phyloP scores from a whole-genome alignment of 805 yeast species.

The Saccharomycopsis guyanensis region DNA sequence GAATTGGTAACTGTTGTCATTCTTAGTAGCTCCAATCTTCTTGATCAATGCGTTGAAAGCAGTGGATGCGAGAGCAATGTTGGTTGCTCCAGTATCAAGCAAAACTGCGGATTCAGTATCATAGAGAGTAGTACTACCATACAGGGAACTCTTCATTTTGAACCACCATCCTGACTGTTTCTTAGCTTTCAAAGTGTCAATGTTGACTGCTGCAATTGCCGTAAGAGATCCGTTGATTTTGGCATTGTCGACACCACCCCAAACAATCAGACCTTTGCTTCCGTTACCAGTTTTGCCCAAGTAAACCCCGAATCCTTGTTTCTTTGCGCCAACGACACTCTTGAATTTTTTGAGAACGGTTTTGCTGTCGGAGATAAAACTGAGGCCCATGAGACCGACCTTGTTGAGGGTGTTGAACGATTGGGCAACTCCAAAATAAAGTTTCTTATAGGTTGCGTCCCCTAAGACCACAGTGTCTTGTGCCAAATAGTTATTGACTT shows the following conservation, averaged over 20 bases:
- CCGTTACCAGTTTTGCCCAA: slow-evolving; percentile 1
- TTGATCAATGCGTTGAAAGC: slow-evolving; percentile 1
- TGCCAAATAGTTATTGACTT: neutral
- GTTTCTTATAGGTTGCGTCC: neutral
- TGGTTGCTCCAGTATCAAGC: slow-evolving; percentile 8
- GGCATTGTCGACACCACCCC: slow-evolving; percentile 2
- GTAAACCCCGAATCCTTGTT: slow-evolving; percentile 8
- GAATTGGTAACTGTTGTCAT: neutral
- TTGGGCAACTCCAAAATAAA: slow-evolving; percentile 8
- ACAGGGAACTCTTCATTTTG: neutral
- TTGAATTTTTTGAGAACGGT: neutral
- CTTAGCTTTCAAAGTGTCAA: neutral
- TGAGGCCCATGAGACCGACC: slow-evolving; percentile 4
- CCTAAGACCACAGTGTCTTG: slow-evolving; percentile 3
- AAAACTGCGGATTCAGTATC: neutral
- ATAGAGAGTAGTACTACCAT: neutral
- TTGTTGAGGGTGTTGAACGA: neutral
- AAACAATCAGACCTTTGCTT: neutral
- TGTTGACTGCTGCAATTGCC: neutral
- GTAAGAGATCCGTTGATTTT: neutral
- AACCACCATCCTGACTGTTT: slow-evolving; percentile 7
- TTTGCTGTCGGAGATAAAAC: neutral
- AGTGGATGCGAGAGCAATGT: neutral
- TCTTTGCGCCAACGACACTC: neutral
- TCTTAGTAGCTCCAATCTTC: neutral